Percentiles rank a stretch among this genome's conserved stretches.
Evolutionary conservation across 2,329 filamentous ascomycete species (phyloP).

Genomic region (Fusarium sororula): DNA sequence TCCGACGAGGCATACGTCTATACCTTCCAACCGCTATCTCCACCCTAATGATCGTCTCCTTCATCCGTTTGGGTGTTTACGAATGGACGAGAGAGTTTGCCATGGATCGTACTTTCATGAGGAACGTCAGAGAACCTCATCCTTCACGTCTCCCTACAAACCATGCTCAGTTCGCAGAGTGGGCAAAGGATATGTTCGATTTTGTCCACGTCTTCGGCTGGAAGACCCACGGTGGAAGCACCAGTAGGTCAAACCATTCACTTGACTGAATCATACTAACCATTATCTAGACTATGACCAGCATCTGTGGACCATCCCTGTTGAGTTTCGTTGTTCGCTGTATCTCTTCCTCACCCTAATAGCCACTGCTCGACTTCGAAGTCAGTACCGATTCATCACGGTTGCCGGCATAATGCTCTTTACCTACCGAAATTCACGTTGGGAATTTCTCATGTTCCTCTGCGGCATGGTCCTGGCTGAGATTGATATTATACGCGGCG

Average conservation of each 20-base stretch:
- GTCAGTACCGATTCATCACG: slow-evolving; percentile 53
- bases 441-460: slow-evolving; percentile 66
- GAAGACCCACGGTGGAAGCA: slow-evolving; percentile 58
- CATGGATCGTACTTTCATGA: slow-evolving; percentile 53
- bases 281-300: slow-evolving; percentile 57
- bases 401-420: slow-evolving; percentile 55
- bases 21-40: slow-evolving; percentile 62
- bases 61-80: slow-evolving; percentile 58
- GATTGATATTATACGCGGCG: slow-evolving; percentile 59
- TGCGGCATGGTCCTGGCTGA: slow-evolving; percentile 65
- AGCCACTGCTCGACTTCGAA: slow-evolving; percentile 58
- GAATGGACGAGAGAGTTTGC: slow-evolving; percentile 60
- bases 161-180: slow-evolving; percentile 55
- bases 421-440: slow-evolving; percentile 58
- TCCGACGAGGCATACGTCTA: slow-evolving; percentile 62
- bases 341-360: slow-evolving; percentile 64
- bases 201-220: slow-evolving; percentile 63
- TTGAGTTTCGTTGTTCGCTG: slow-evolving; percentile 68
- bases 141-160: slow-evolving; percentile 50
- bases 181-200: slow-evolving; percentile 57
- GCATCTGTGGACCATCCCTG: slow-evolving; percentile 71
- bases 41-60: slow-evolving; percentile 56
- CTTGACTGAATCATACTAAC: neutral
- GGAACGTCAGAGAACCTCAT: slow-evolving; percentile 61
- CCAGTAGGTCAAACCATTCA: slow-evolving; percentile 43